These are phyloP conservation scores for Talaromyces funiculosus DNA, from an alignment of 2,329 filamentous ascomycete species.

Conservation along the genomic window DNA sequence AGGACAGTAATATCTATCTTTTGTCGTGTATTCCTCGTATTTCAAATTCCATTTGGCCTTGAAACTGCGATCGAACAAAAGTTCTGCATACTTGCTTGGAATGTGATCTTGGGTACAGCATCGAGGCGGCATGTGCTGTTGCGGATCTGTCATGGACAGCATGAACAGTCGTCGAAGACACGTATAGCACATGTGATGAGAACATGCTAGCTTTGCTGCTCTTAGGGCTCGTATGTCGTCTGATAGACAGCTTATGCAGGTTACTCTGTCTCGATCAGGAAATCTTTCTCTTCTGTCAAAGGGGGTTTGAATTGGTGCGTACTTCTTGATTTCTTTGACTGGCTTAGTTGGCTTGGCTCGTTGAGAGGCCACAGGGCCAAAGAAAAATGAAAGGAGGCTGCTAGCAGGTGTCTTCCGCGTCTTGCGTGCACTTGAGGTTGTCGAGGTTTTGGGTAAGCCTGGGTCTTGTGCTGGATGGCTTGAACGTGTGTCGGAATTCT, in stretches of 20 bases:
- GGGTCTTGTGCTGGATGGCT: not conserved
- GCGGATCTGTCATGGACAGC: slow-evolving; percentile 66
- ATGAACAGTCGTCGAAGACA: slow-evolving; percentile 72
- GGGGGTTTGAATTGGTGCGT: not conserved
- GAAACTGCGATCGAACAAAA: slow-evolving; percentile 66
- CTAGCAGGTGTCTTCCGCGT: not conserved
- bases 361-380: not conserved
- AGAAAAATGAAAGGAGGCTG: slow-evolving; percentile 3
- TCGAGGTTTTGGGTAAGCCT: not conserved
- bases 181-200: slow-evolving; percentile 72
- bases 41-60: slow-evolving; percentile 77
- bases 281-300: not conserved
- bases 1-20: slow-evolving; percentile 73
- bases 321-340: slow-evolving; percentile 1
- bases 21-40: slow-evolving; percentile 68
- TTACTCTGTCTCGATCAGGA: slow-evolving; percentile 45
- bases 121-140: slow-evolving; percentile 74
- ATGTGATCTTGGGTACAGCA: slow-evolving; percentile 74
- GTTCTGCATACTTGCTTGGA: slow-evolving; percentile 68
- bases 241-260: slow-evolving; percentile 66
- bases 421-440: not conserved
- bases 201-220: slow-evolving; percentile 67
- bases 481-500: not conserved
- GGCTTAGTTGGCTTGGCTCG: not conserved
- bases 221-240: slow-evolving; percentile 60